A percentile compares a stretch with the other conserved stretches of the same genome.
Conservation (phyloP, 192 early-diverging fungal genomes). For the Allomyces javanicus region DNA sequence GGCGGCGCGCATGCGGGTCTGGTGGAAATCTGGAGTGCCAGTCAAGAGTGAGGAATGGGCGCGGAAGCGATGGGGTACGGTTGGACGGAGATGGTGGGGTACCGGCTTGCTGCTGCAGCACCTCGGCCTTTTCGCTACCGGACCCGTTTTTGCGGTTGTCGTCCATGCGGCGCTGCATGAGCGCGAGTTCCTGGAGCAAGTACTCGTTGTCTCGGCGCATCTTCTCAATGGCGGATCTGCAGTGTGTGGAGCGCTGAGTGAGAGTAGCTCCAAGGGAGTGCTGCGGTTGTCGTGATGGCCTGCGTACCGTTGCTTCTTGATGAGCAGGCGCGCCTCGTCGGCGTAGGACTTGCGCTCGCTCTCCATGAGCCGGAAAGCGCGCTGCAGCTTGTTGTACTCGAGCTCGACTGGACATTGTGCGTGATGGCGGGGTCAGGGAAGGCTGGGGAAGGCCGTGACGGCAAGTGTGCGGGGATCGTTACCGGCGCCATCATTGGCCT, state of each 20-base stretch:
- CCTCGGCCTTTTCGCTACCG: conserved; percentile 26
- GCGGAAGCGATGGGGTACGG: too few relatives aligned
- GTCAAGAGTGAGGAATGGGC: too few relatives aligned
- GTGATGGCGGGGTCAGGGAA: too few relatives aligned
- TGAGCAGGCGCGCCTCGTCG: conserved; percentile 28
- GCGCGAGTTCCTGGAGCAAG: conserved; percentile 22
- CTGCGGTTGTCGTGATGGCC: background rate
- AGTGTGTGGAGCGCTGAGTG: background rate
- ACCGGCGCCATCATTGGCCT: too few relatives aligned
- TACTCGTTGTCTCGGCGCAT: conserved; percentile 27
- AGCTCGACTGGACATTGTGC: background rate
- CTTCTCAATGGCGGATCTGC: conserved; percentile 26
- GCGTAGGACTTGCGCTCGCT: conserved; percentile 35
- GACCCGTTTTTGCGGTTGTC: conserved; percentile 19
- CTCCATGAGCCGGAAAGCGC: conserved; percentile 9
- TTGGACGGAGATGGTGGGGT: background rate
- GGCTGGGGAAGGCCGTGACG: too few relatives aligned
- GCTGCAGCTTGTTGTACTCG: conserved; percentile 2
- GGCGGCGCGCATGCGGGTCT: background rate
- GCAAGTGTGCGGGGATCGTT: too few relatives aligned
- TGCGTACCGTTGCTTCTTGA: conserved; percentile 29
- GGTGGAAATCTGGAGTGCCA: too few relatives aligned
- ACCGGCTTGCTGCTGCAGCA: conserved; percentile 32
- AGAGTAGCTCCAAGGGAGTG: background rate
- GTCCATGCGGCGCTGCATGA: conserved; percentile 25